These are phyloP conservation scores for Chrysanthemum lavandulifolium DNA, from an alignment of 129 eudicot species.

Conservation along the genomic window DNA sequence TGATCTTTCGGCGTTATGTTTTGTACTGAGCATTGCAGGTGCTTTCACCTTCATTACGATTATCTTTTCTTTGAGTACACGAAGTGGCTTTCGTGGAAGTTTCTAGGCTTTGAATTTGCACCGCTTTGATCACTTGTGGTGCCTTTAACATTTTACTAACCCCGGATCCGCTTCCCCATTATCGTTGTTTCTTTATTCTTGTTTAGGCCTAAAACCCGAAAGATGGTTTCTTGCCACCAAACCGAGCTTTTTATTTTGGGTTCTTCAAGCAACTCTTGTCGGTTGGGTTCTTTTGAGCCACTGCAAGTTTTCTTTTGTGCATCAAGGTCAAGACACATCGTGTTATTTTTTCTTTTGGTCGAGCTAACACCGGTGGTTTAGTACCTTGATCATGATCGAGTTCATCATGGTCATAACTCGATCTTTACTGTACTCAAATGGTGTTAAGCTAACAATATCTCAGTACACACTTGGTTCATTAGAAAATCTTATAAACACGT, in stretches of 20 bases:
- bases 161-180: background rate
- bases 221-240: no score
- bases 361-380: conserved; percentile 17
- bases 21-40: no score
- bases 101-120: conserved; percentile 17
- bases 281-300: no score
- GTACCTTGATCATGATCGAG: conserved; percentile 18
- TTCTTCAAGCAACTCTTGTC: no score
- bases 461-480: no score
- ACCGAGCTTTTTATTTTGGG: no score
- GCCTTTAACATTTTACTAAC: background rate
- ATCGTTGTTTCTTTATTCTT: conserved; percentile 6
- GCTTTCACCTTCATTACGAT: no score
- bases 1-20: no score
- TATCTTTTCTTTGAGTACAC: background rate
- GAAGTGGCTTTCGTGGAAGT: conserved; percentile 37
- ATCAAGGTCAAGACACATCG: no score
- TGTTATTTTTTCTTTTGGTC: background rate
- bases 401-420: conserved; percentile 15
- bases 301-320: no score
- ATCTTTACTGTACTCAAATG: conserved; percentile 17
- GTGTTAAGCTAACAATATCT: no score
- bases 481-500: no score
- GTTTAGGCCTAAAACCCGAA: background rate
- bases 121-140: background rate